Evolutionary conservation across 2,329 filamentous ascomycete genomes (phyloP), one percentile per base, ranked within the genome.

Genomic region (Colletotrichum sp.): DNA sequence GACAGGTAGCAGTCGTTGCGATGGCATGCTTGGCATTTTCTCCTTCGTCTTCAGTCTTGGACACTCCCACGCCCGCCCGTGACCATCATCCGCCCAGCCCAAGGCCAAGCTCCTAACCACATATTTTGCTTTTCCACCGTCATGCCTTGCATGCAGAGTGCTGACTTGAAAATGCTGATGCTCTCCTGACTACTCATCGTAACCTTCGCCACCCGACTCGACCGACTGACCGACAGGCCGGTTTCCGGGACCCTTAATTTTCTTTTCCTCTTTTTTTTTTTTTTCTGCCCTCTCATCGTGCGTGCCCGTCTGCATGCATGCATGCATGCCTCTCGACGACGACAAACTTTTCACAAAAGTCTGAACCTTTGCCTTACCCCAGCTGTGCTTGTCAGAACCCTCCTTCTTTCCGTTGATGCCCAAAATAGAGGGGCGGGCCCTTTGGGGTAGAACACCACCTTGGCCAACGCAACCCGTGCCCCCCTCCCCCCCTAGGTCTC

Each of bases 101-200:
- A 61, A 48, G 32, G 39, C 39, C 39, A 48, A 61, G 28, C 59
- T 61, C 59, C 59, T 30, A n/a, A 30, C 26, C 59, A 28, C 39
- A 13, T 39, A 18, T 36, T 30, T 60, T 69, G 30, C 52, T 69
- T 60, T 60, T 55, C 26, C 21, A 36, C 24, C 30, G 16, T 71
- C 32, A 71, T 71, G 69, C 69, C 60, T 66, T 71, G 43, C 30
- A 71, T 71, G 69, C 69, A 71, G 21, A 57, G 43, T 43, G 69
- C 60, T 59, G 69, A 55, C 69, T 43, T 71, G 24, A 55, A 36
- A 30, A 61, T 48, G 39, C 39, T n/a, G 39, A 61, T 28, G 59
- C 28, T 61, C 28, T 24, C 21, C 26, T 59, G 8, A 28, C 52
- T n/a, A 57, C 52, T 43, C 36, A 43, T 43, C 36, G 36, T 8